phyloP scores from a whole-genome alignment of 768 basidiomycete genomes.

The Lentinula boryana region DNA sequence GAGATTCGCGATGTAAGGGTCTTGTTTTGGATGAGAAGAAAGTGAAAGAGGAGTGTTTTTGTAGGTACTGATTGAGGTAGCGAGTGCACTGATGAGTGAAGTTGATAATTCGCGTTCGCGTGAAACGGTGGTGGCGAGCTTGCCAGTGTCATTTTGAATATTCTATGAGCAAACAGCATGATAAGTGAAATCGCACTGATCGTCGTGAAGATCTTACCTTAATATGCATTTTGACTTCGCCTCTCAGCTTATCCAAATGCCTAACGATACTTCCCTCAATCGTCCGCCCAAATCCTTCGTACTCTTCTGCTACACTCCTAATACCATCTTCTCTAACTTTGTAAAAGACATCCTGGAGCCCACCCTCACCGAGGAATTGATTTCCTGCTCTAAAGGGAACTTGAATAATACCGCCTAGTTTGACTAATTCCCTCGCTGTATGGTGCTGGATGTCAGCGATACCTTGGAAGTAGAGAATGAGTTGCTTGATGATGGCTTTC shows the following conservation, averaged over 20 bases:
- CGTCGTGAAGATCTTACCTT: slow-evolving; percentile 43
- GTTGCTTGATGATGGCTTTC: slow-evolving; percentile 96
- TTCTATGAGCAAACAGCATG: slow-evolving; percentile 39
- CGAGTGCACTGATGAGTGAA: slow-evolving; percentile 79
- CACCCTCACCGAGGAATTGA: slow-evolving; percentile 97
- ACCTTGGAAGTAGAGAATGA: slow-evolving; percentile 85
- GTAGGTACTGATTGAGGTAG: slow-evolving; percentile 81
- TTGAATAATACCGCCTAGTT: slow-evolving; percentile 93
- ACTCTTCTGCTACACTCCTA: slow-evolving; percentile 88
- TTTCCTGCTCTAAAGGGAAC: slow-evolving; percentile 94
- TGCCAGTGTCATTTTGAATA: slow-evolving; percentile 93
- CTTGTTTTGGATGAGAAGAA: slow-evolving; percentile 34
- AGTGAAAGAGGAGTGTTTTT: slow-evolving; percentile 94
- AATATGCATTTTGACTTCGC: slow-evolving; percentile 97
- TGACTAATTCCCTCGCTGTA: slow-evolving; percentile 86
- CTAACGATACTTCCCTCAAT: slow-evolving; percentile 97
- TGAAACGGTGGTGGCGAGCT: slow-evolving; percentile 85
- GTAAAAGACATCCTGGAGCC: slow-evolving; percentile 94
- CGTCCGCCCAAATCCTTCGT: slow-evolving; percentile 92
- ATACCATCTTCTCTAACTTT: slow-evolving; percentile 84
- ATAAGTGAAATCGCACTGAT: not conserved
- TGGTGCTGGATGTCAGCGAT: slow-evolving; percentile 89
- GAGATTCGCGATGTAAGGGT: slow-evolving; percentile 56
- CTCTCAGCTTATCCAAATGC: slow-evolving; percentile 90
- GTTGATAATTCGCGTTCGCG: slow-evolving; percentile 89